phyloP scores from a whole-genome alignment of 2,329 filamentous ascomycete species.

The Thelonectria rubi region DNA sequence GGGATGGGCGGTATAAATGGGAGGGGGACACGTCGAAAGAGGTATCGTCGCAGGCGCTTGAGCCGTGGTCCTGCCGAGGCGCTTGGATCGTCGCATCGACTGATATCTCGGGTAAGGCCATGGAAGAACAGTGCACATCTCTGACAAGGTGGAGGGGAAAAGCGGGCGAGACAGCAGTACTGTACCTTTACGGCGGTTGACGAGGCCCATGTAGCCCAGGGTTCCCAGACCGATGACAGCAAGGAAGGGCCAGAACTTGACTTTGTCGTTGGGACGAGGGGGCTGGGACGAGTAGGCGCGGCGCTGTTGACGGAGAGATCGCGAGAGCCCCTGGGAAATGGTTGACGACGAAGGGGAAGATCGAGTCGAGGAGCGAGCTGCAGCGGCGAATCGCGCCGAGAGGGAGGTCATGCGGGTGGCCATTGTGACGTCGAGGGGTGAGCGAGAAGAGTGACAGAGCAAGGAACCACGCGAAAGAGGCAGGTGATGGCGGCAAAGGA shows the following conservation, averaged over 20 bases:
- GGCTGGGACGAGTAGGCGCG: slow-evolving; percentile 56
- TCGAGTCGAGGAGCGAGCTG: slow-evolving; percentile 31
- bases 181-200: slow-evolving; percentile 61
- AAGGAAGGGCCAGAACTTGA: slow-evolving; percentile 69
- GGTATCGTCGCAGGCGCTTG: slow-evolving; percentile 11
- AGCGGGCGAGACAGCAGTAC: slow-evolving; percentile 14
- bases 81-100: slow-evolving; percentile 25
- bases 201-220: slow-evolving; percentile 60
- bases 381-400: slow-evolving; percentile 40
- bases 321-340: slow-evolving; percentile 23
- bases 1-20: slow-evolving; percentile 14
- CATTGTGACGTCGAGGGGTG: slow-evolving; percentile 39
- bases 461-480: slow-evolving; percentile 28
- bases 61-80: slow-evolving; percentile 15
- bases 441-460: slow-evolving; percentile 5
- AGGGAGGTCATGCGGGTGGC: slow-evolving; percentile 45
- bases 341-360: slow-evolving; percentile 26
- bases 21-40: neutral
- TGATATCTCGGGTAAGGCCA: slow-evolving; percentile 22
- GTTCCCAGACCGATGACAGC: slow-evolving; percentile 58
- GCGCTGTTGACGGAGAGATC: slow-evolving; percentile 33
- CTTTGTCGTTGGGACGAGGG: slow-evolving; percentile 47
- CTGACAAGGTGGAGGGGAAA: slow-evolving; percentile 15
- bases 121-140: slow-evolving; percentile 9
- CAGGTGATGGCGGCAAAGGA: slow-evolving; percentile 21